A percentile compares a stretch with the other conserved stretches of the same genome.
phyloP scores from a whole-genome alignment of 179 eudicot genomes.

The Heliamphora pulchella region DNA sequence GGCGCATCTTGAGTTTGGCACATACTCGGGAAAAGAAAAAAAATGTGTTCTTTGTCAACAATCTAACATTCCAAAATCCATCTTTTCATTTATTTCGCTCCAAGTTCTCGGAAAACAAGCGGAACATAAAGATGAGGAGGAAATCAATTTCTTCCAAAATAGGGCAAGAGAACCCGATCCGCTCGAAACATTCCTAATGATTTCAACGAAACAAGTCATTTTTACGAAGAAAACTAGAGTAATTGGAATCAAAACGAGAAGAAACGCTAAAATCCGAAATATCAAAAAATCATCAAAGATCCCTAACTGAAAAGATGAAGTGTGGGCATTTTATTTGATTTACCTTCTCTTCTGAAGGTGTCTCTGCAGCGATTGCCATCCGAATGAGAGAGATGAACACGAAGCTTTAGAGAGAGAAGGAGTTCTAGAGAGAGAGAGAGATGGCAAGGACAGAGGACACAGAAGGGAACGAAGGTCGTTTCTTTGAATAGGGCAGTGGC shows the following conservation, averaged over 20 bases:
- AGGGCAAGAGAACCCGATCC: neutral
- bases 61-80: neutral
- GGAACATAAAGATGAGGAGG: neutral
- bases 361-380: conserved; percentile 51
- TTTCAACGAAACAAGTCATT: neutral
- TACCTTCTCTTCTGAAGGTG: conserved; percentile 40
- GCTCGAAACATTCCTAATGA: neutral
- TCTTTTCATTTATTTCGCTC: neutral
- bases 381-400: conserved; percentile 12
- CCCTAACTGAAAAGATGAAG: conserved; percentile 12
- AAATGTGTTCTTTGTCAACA: neutral
- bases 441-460: neutral
- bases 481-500: neutral
- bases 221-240: neutral
- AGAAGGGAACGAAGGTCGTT: neutral
- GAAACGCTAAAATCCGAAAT: neutral
- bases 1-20: neutral
- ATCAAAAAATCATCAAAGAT: neutral
- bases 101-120: neutral
- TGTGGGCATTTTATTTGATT: neutral
- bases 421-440: conserved; percentile 9
- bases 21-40: neutral
- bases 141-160: neutral
- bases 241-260: neutral
- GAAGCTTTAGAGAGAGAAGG: conserved; percentile 2